These are phyloP conservation scores for Basipetospora chlamydospora DNA, from an alignment of 2,329 filamentous ascomycete species.

Conservation along the genomic window DNA sequence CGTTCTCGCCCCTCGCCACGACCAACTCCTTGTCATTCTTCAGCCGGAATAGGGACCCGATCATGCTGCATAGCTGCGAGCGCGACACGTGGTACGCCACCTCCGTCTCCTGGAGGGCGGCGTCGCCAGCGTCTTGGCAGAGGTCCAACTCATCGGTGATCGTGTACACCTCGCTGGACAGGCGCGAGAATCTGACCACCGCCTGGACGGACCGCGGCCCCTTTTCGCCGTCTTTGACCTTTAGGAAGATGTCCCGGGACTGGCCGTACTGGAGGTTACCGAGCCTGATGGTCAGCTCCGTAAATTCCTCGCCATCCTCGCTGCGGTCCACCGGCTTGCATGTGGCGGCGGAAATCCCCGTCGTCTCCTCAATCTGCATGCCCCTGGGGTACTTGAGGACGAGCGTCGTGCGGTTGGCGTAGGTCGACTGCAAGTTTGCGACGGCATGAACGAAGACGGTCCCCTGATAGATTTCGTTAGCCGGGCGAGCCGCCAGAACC, in stretches of 20 bases:
- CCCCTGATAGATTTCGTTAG: slow-evolving; percentile 19
- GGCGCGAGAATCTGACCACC: slow-evolving; percentile 9
- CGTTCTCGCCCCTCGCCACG: neutral
- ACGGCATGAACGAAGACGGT: slow-evolving; percentile 49
- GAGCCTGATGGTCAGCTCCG: slow-evolving; percentile 23
- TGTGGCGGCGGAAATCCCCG: slow-evolving; percentile 23
- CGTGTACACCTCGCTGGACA: slow-evolving; percentile 9
- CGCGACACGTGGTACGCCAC: slow-evolving; percentile 38
- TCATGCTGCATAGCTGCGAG: slow-evolving; percentile 30
- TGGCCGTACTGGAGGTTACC: slow-evolving; percentile 48
- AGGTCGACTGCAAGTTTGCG: slow-evolving; percentile 45
- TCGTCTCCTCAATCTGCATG: slow-evolving; percentile 22
- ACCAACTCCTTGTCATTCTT: slow-evolving; percentile 20
- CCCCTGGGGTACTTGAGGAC: slow-evolving; percentile 22
- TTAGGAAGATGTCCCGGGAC: slow-evolving; percentile 38
- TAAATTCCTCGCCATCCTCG: slow-evolving; percentile 9
- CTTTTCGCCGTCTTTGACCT: no score
- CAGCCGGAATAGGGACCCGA: slow-evolving; percentile 23
- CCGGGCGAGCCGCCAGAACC: neutral
- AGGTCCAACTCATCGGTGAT: neutral
- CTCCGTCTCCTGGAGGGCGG: slow-evolving; percentile 13
- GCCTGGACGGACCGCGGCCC: slow-evolving; percentile 6
- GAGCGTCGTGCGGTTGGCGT: slow-evolving; percentile 31
- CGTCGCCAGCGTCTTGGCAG: neutral
- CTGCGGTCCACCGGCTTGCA: slow-evolving; percentile 12